Evolutionary conservation across 306 rosid species (phyloP), one percentile per base, ranked within the genome.

Genomic region (Citrullus colocynthis): DNA sequence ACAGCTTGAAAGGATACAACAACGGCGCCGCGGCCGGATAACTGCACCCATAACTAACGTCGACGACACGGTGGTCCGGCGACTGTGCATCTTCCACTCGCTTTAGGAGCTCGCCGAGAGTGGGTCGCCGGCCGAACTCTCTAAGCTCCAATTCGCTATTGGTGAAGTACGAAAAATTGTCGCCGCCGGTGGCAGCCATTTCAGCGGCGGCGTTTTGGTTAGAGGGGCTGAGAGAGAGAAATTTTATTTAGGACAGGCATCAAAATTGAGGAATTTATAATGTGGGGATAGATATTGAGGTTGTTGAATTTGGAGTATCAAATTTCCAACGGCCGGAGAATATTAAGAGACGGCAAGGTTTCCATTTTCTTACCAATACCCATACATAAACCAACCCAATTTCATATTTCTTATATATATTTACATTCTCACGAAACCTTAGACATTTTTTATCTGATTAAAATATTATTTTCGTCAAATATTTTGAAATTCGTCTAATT

Each of bases 51-150:
- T 73, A 52, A 16, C 65, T 67, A 36, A 86, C 20, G 39, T 87
- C 82, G 76, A 83, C 34, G 65, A 76, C 7, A 52, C 48, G 74
- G 83, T 57, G 75, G 0, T 82, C 62, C 20, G 75, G 80, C 65
- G 74, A 67, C 83, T 85, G 97, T 0, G 91, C 86, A 57, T 86
- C 91, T 58, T 85, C 93, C 0, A 91, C 96, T 65, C 84, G 88
- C 83, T 84, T 85, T 0, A 94, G 93, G 13, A 92, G 96, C 81
- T 94, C 91, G 0, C 80, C 97, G 12, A 92, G 91, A 14, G 96
- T 84, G 15, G 91, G 90, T 30, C 85, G 39, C 10, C 54, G 20
- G 55, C 54, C 18, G 39, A 78, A 69, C 11, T 81, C 84, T 52
- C 74, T 82, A 6, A 87, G 93, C 75, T 93, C 97, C 85, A 83